phyloP scores from a whole-genome alignment of 208 protist species.

The Balamuthia mandrillaris region DNA sequence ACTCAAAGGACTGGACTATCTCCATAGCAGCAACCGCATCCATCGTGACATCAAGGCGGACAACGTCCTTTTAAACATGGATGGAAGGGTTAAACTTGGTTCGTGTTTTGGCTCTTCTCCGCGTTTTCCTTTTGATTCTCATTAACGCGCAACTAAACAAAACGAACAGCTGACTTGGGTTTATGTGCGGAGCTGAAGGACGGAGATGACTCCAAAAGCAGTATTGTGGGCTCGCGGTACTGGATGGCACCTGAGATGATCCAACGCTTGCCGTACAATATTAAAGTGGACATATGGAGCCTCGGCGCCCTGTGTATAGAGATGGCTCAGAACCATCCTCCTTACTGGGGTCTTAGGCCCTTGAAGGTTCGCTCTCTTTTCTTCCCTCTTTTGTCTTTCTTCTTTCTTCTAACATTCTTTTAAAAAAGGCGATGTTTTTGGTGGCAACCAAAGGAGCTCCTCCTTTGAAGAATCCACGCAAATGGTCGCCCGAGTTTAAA shows the following conservation, averaged over 20 bases:
- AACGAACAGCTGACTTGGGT: constrained; percentile 5
- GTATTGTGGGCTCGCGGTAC: constrained; percentile 5
- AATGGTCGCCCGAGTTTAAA: constrained; percentile 50
- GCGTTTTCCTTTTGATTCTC: not conserved
- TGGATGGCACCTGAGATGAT: constrained; percentile 38
- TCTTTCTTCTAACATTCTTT: not conserved
- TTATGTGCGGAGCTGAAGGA: constrained; percentile 9
- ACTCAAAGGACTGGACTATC: not conserved
- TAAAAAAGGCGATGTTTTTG: constrained; percentile 32
- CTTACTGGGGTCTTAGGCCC: not conserved
- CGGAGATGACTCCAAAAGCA: not conserved
- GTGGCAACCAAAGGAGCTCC: constrained; percentile 62
- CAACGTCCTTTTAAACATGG: constrained; percentile 6
- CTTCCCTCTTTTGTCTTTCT: not conserved
- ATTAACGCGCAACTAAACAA: not conserved
- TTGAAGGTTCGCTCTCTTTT: not conserved
- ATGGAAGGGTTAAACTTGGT: constrained; percentile 30
- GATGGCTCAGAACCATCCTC: constrained; percentile 6
- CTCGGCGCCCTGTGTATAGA: not conserved
- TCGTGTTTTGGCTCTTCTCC: not conserved
- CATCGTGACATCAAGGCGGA: constrained; percentile 32
- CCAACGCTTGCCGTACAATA: not conserved
- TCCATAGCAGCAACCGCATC: constrained; percentile 4
- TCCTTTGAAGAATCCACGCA: constrained; percentile 47
- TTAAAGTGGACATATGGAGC: not conserved